Evolutionary conservation across 2,329 filamentous ascomycete species (phyloP).

Genomic region (Colletotrichum viniferum): DNA sequence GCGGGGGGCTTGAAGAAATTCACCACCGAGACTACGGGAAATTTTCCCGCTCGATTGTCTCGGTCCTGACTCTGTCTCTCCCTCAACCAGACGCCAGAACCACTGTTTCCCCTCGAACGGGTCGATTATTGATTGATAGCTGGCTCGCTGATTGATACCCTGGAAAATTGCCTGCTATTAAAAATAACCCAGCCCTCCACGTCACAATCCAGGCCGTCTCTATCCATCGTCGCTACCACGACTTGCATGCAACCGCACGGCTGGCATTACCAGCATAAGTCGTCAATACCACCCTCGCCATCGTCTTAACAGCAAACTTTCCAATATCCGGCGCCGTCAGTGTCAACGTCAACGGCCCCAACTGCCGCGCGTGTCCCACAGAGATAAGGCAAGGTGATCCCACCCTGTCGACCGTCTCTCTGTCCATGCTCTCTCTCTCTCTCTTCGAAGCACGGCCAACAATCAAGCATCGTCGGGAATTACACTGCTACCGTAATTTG

Average conservation of each 20-base stretch:
- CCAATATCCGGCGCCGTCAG: background rate
- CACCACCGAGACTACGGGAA: background rate
- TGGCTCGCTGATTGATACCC: background rate
- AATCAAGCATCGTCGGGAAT: background rate
- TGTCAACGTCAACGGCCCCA: background rate
- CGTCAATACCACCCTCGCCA: background rate
- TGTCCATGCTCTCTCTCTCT: background rate
- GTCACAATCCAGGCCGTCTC: background rate
- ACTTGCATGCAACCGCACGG: background rate
- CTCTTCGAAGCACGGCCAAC: background rate
- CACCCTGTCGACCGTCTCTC: background rate
- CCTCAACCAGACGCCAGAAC: background rate
- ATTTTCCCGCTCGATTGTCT: background rate
- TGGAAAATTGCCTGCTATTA: slow-evolving; percentile 1
- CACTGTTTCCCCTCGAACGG: background rate
- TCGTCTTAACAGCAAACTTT: background rate
- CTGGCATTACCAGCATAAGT: background rate
- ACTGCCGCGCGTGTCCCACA: background rate
- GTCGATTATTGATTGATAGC: background rate
- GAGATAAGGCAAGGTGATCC: background rate
- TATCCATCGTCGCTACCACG: background rate
- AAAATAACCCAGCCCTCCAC: slow-evolving; percentile 8
- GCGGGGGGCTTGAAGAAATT: background rate
- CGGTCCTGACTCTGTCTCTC: background rate
- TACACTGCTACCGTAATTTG: background rate